Conservation (phyloP, 2,329 filamentous ascomycete species). For the Mycogone perniciosa region DNA sequence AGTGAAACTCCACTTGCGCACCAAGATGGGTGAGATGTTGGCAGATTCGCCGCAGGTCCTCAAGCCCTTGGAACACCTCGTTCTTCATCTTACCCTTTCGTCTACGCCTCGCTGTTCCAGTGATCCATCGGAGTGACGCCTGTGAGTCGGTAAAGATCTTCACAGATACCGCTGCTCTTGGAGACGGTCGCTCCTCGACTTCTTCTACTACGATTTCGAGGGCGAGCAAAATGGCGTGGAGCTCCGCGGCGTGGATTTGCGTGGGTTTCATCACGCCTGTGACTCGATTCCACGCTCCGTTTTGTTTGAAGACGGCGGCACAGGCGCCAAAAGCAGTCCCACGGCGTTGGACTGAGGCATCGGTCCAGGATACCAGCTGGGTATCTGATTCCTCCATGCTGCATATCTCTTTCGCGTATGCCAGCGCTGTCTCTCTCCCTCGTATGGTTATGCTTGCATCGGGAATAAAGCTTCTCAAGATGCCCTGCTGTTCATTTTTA, state of each 20-base stretch:
- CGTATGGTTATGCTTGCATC: neutral
- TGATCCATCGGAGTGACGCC: neutral
- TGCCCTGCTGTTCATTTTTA: no score
- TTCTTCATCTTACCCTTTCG: neutral
- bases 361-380: constrained; percentile 1
- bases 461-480: no score
- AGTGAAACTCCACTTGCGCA: constrained; percentile 14
- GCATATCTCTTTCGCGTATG: constrained; percentile 3
- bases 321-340: neutral
- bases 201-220: constrained; percentile 12
- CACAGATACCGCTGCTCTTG: constrained; percentile 1
- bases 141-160: constrained; percentile 13
- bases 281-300: neutral
- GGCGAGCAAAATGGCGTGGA: constrained; percentile 12
- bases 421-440: neutral
- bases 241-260: neutral
- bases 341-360: neutral
- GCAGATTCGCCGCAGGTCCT: neutral
- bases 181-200: neutral
- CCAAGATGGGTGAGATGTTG: neutral
- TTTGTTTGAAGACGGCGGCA: neutral
- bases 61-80: neutral
- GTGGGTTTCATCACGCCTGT: neutral
- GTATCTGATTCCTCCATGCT: neutral
- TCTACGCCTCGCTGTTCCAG: neutral